Conservation (phyloP, 345 rosid genomes). For the Euphorbia tirucalli region DNA sequence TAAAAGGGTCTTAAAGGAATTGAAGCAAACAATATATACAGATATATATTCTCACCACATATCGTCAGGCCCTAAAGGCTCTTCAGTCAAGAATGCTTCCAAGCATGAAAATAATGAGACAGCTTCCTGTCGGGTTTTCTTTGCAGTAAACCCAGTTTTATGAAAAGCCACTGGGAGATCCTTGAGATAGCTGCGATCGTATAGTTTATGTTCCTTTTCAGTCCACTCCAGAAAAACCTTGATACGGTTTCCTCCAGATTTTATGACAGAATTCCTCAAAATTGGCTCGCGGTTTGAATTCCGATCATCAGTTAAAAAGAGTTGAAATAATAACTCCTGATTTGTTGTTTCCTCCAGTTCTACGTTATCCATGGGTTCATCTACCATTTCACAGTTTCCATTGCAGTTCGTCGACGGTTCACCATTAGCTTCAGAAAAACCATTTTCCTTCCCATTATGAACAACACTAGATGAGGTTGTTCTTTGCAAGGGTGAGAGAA, state of each 20-base stretch:
- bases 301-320: constrained; percentile 43
- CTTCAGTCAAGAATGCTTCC: constrained; percentile 92
- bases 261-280: constrained; percentile 43
- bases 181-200: constrained; percentile 69
- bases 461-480: constrained; percentile 38
- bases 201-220: constrained; percentile 50
- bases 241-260: constrained; percentile 41
- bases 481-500: constrained; percentile 66
- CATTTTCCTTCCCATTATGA: constrained; percentile 47
- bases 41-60: constrained; percentile 56
- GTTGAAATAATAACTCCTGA: constrained; percentile 39
- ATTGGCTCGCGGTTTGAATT: constrained; percentile 40
- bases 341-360: constrained; percentile 40
- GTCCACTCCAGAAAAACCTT: constrained; percentile 70
- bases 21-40: background rate
- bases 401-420: constrained; percentile 43
- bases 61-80: constrained; percentile 89
- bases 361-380: constrained; percentile 30
- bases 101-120: constrained; percentile 86
- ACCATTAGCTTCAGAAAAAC: constrained; percentile 41
- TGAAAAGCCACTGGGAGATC: constrained; percentile 70
- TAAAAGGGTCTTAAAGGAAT: background rate
- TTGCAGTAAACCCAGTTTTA: constrained; percentile 53
- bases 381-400: constrained; percentile 25
- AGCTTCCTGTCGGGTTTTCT: constrained; percentile 79